Percentiles rank a stretch among this genome's conserved stretches.
Conservation (phyloP, 805 yeast genomes). For the Metschnikowia amazonensis region DNA sequence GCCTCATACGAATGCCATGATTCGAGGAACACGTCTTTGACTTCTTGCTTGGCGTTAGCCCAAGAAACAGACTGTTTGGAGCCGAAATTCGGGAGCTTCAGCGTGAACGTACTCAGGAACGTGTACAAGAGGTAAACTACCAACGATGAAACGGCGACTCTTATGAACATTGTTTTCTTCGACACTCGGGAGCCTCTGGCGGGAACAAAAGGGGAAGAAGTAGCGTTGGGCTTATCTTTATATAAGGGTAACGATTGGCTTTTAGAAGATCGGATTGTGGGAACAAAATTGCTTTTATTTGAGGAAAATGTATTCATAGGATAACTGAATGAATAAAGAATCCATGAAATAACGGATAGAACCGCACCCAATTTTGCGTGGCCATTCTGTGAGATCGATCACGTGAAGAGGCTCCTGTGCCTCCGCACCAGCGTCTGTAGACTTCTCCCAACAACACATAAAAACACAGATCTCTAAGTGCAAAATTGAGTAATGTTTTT, state of each 20-base stretch:
- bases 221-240: slow-evolving; percentile 18
- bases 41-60: slow-evolving; percentile 51
- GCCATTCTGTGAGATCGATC: not conserved
- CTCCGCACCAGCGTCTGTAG: not conserved
- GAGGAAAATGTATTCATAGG: slow-evolving; percentile 16
- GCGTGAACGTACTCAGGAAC: slow-evolving; percentile 1
- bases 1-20: slow-evolving; percentile 74
- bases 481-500: not conserved
- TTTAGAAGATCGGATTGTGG: slow-evolving; percentile 11
- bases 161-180: slow-evolving; percentile 13
- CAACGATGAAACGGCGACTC: slow-evolving; percentile 14
- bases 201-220: slow-evolving; percentile 8
- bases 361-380: not conserved
- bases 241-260: slow-evolving; percentile 17
- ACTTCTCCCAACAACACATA: not conserved
- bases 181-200: slow-evolving; percentile 7
- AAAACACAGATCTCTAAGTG: not conserved
- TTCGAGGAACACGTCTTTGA: slow-evolving; percentile 63
- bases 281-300: slow-evolving; percentile 9
- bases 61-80: slow-evolving; percentile 26
- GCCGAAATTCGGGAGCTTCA: slow-evolving; percentile 1
- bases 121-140: slow-evolving; percentile 14
- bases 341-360: not conserved
- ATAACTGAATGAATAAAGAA: not conserved
- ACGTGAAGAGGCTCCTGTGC: not conserved